Evolutionary conservation across 2,329 filamentous ascomycete genomes (phyloP).

Genomic region (Alternaria arbusti): DNA sequence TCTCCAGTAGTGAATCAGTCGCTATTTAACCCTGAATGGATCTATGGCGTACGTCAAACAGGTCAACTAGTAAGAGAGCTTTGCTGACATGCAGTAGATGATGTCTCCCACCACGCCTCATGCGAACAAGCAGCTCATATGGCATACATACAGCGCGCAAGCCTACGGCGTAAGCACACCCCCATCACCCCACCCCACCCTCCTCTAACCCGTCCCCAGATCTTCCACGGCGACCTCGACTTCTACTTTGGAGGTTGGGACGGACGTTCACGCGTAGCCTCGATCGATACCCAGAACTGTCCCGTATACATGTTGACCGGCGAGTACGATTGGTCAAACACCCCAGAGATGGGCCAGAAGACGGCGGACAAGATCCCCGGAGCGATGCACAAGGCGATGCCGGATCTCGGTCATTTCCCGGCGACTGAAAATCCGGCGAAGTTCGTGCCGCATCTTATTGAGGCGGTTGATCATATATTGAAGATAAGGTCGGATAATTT

Average conservation of each 20-base stretch:
- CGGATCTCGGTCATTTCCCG: slow-evolving; percentile 56
- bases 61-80: too few species aligned
- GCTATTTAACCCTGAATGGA: slow-evolving; percentile 57
- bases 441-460: slow-evolving; percentile 49
- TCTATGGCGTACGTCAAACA: slow-evolving; percentile 49
- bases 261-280: slow-evolving; percentile 52
- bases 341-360: slow-evolving; percentile 54
- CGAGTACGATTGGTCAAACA: slow-evolving; percentile 58
- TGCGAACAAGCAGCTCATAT: slow-evolving; percentile 56
- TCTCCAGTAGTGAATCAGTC: slow-evolving; percentile 57
- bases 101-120: slow-evolving; percentile 55
- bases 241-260: slow-evolving; percentile 61
- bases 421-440: slow-evolving; percentile 53
- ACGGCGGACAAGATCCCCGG: slow-evolving; percentile 57
- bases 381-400: slow-evolving; percentile 54
- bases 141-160: slow-evolving; percentile 58
- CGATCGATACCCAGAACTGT: slow-evolving; percentile 57
- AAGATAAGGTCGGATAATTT: slow-evolving; percentile 37
- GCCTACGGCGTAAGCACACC: slow-evolving; percentile 51
- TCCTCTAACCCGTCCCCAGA: slow-evolving; percentile 23
- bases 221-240: slow-evolving; percentile 60
- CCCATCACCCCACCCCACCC: neutral
- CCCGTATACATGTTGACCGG: slow-evolving; percentile 60
- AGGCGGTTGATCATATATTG: slow-evolving; percentile 49
- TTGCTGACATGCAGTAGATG: slow-evolving; percentile 42